Conservation (phyloP, 306 rosid genomes). For the Cotoneaster glaucophyllus region DNA sequence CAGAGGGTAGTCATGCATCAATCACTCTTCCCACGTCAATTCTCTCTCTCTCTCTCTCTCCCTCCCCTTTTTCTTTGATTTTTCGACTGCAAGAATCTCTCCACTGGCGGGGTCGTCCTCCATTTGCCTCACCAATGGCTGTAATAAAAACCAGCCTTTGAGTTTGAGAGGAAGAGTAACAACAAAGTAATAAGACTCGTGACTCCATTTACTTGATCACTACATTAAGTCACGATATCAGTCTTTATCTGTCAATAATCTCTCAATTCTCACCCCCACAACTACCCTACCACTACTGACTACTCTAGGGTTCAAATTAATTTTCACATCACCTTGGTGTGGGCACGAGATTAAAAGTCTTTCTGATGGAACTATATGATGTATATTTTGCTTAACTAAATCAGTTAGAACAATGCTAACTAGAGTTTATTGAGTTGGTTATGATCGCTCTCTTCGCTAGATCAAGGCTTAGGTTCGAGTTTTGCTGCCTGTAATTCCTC, state of each 20-base stretch:
- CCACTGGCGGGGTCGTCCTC: slow-evolving; percentile 4
- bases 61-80: background rate
- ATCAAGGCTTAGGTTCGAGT: too few species aligned
- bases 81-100: slow-evolving; percentile 7
- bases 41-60: background rate
- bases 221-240: background rate
- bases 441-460: too few species aligned
- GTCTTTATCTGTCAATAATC: background rate
- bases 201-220: background rate
- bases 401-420: too few species aligned
- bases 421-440: too few species aligned
- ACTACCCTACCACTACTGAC: background rate
- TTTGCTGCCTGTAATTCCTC: too few species aligned
- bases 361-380: background rate
- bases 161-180: background rate
- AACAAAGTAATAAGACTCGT: background rate
- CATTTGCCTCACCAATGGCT: background rate
- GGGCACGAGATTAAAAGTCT: background rate
- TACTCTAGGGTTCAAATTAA: background rate
- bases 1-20: slow-evolving; percentile 20
- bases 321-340: background rate
- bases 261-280: background rate
- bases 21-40: slow-evolving; percentile 19
- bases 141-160: background rate
- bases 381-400: too few species aligned